A percentile compares a stretch with the other conserved stretches of the same genome.
These are phyloP conservation scores for Kluyveromyces sp. DNA, from an alignment of 1,139 yeast genomes.

Conservation along the genomic window DNA sequence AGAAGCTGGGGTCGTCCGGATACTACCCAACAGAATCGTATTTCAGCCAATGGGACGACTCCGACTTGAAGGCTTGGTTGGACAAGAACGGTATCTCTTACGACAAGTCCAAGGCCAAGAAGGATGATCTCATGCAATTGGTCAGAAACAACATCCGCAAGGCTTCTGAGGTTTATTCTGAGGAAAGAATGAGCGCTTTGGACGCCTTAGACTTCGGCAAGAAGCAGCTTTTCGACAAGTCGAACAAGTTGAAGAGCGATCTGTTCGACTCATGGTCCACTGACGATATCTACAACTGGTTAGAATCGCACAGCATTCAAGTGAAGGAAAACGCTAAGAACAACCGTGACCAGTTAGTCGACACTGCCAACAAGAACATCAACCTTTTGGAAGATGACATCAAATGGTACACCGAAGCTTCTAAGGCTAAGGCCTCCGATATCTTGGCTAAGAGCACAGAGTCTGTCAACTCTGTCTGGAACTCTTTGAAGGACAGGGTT, in stretches of 20 bases:
- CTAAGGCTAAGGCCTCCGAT: conserved; percentile 32
- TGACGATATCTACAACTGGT: conserved; percentile 42
- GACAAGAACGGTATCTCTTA: conserved; percentile 40
- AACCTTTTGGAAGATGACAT: conserved; percentile 35
- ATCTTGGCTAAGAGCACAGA: conserved; percentile 29
- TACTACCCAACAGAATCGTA: conserved; percentile 47
- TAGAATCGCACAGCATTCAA: conserved; percentile 39
- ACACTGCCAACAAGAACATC: conserved; percentile 36
- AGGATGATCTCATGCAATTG: conserved; percentile 38
- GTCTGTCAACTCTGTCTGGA: conserved; percentile 24
- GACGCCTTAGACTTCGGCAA: conserved; percentile 36
- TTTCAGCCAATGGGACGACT: conserved; percentile 41
- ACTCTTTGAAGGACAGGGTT: conserved; percentile 12
- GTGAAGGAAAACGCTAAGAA: conserved; percentile 33
- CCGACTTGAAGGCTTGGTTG: conserved; percentile 43
- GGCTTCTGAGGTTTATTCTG: conserved; percentile 35
- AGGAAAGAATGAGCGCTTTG: conserved; percentile 37
- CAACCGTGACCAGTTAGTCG: conserved; percentile 35
- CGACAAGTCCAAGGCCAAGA: conserved; percentile 34
- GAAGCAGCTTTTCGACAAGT: conserved; percentile 36
- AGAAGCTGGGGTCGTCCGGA: conserved; percentile 36
- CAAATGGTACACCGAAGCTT: conserved; percentile 34
- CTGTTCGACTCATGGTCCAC: conserved; percentile 45
- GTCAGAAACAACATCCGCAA: conserved; percentile 40
- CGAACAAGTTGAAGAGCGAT: conserved; percentile 39